Conservation (phyloP, 2,329 filamentous ascomycete species). For the Microascus cirrosus region DNA sequence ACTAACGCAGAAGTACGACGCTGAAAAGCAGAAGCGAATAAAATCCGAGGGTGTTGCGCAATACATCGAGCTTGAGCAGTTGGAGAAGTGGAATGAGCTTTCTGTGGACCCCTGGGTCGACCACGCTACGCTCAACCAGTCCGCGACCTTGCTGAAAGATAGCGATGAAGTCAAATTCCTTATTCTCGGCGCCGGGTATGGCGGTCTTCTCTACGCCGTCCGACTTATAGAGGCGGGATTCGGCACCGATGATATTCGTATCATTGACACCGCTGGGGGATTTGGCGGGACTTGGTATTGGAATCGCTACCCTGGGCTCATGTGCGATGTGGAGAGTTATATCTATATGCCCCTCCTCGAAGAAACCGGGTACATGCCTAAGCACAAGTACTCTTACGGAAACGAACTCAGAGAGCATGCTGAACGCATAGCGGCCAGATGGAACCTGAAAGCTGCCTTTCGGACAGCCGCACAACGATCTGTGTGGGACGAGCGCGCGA, state of each 20-base stretch:
- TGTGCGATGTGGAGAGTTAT: slow-evolving; percentile 49
- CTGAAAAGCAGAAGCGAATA: too few species aligned
- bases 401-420: slow-evolving; percentile 30
- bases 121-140: slow-evolving; percentile 4
- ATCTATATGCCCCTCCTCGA: slow-evolving; percentile 50
- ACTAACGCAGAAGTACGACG: too few species aligned
- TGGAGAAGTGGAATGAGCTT: too few species aligned
- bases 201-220: slow-evolving; percentile 19
- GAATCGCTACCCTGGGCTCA: slow-evolving; percentile 21
- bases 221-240: slow-evolving; percentile 13
- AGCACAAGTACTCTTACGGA: slow-evolving; percentile 31
- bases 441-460: slow-evolving; percentile 26
- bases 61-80: too few species aligned
- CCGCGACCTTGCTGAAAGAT: slow-evolving; percentile 17
- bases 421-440: slow-evolving; percentile 28
- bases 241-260: slow-evolving; percentile 19
- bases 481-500: slow-evolving; percentile 32
- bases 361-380: slow-evolving; percentile 47
- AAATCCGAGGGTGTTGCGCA: too few species aligned
- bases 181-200: slow-evolving; percentile 23
- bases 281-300: slow-evolving; percentile 39
- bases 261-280: slow-evolving; percentile 27
- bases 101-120: too few species aligned
- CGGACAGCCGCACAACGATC: slow-evolving; percentile 26
- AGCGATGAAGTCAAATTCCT: slow-evolving; percentile 17